Conservation (phyloP, 2,329 filamentous ascomycete species). For the Ceratocystis cubensis region DNA sequence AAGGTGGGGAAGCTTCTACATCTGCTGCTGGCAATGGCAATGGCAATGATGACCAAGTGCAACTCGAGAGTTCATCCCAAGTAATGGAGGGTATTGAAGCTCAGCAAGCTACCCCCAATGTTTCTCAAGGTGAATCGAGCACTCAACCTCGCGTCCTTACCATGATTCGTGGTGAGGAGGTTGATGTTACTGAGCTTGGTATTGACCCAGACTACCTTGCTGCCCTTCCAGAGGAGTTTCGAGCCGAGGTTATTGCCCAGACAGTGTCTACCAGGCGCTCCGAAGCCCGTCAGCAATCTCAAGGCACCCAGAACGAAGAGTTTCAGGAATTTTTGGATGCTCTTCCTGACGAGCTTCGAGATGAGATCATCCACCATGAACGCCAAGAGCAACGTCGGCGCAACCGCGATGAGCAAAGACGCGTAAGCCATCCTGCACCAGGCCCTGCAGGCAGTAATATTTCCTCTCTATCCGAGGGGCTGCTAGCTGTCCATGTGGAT, state of each 20-base stretch:
- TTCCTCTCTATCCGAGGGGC: not conserved
- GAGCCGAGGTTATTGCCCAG: slow-evolving; percentile 89
- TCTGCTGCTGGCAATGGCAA: slow-evolving; percentile 24
- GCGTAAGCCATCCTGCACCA: slow-evolving; percentile 43
- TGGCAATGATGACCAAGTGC: not conserved
- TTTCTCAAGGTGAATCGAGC: slow-evolving; percentile 24
- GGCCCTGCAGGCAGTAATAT: slow-evolving; percentile 23
- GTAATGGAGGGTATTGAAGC: slow-evolving; percentile 68
- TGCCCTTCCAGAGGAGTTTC: slow-evolving; percentile 91
- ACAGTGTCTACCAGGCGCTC: slow-evolving; percentile 74
- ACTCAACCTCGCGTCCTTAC: slow-evolving; percentile 51
- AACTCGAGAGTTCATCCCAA: not conserved
- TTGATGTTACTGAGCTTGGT: slow-evolving; percentile 87
- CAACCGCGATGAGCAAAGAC: slow-evolving; percentile 68
- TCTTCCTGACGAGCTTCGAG: slow-evolving; percentile 75
- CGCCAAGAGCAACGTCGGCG: slow-evolving; percentile 76
- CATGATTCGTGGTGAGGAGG: slow-evolving; percentile 70
- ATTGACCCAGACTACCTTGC: slow-evolving; percentile 92
- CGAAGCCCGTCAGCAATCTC: slow-evolving; percentile 55
- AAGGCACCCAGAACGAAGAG: slow-evolving; percentile 69
- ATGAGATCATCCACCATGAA: slow-evolving; percentile 85
- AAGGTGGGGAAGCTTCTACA: slow-evolving; percentile 34
- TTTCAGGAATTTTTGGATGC: slow-evolving; percentile 91
- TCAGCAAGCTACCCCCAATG: slow-evolving; percentile 29
- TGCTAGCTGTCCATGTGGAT: slow-evolving; percentile 5